Base-by-base conservation (phyloP, 768 basidiomycete genomes). In the Russula vinacea region DNA sequence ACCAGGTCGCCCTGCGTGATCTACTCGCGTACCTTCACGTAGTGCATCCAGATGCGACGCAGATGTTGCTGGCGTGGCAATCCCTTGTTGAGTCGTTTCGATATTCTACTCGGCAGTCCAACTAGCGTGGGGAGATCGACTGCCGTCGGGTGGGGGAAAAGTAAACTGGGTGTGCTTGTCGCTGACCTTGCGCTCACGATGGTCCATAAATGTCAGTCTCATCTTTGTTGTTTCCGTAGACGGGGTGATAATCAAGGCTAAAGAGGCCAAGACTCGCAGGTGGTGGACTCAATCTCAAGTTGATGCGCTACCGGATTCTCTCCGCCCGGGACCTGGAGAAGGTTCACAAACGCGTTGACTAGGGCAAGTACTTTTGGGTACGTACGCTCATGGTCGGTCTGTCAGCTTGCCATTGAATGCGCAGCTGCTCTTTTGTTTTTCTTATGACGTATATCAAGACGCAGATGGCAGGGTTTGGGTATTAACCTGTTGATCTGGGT, bases 71-170 rank as follows among this genome's bases (percentile, higher is more conserved):
- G 93, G 84, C 81, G 94, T 26, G 89, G 71, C 0, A 64, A 74
- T 0, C 75, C 77, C 0, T 89, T 86, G 84, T 87, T 81, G 73
- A 88, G 33, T 33, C 33, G 33, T 33, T 58, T 19, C 62, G 11
- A 10, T 55, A 22, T 33, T 33, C 33, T 33, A 8, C 33, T 3
- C 33, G 33, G 33, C 33, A 8, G 33, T 33, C 33, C 33, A 33
- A 33, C 8, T 3, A 40, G 63, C 5, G 76, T 80, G 11, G 71
- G 52, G 26, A 71, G 70, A 55, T 88, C 90, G 0, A 76, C 78
- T 10, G 89, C 92, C 0, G 89, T 96, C 0, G 96, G 96, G 7
- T 99, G 96, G 96, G 96, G 98, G 78, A 92, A n/a, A 92, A 79
- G 33, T 33, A 33, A 95, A 93, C 74, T 33, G 3, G 33, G 81